These are phyloP conservation scores for Symmetrospora coprosmae DNA, from an alignment of 768 basidiomycete species.

Conservation along the genomic window DNA sequence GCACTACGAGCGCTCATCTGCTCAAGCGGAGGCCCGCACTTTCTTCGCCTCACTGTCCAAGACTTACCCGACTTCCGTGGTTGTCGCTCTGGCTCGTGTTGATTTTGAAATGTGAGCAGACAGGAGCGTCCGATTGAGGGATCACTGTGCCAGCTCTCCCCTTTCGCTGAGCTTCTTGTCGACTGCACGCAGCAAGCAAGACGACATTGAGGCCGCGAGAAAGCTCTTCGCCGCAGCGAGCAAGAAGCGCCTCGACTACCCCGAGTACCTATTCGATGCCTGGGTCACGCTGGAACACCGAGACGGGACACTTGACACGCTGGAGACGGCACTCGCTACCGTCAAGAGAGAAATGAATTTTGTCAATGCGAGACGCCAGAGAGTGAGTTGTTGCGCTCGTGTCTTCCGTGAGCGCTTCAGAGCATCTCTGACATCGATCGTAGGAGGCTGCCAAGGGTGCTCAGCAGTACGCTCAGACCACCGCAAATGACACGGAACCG, in stretches of 20 bases:
- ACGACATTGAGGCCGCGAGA: conserved; percentile 46
- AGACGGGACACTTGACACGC: conserved; percentile 54
- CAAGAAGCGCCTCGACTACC: conserved; percentile 72
- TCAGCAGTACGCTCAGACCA: conserved; percentile 38
- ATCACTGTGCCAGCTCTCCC: conserved; percentile 24
- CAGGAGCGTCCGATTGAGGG: too few relatives aligned
- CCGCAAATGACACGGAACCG: neutral
- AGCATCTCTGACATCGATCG: neutral
- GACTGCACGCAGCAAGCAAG: conserved; percentile 32
- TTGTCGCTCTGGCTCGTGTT: conserved; percentile 39
- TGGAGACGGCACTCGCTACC: conserved; percentile 30
- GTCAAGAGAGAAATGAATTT: conserved; percentile 42
- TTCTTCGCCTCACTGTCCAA: conserved; percentile 58
- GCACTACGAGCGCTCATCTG: conserved; percentile 29
- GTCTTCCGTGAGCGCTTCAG: neutral
- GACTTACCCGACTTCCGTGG: conserved; percentile 61
- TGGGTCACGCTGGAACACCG: conserved; percentile 78
- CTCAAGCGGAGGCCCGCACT: conserved; percentile 47
- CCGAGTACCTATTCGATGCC: conserved; percentile 82
- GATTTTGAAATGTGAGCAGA: neutral
- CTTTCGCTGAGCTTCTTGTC: conserved; percentile 8
- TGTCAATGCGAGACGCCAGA: conserved; percentile 51
- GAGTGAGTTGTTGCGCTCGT: conserved; percentile 40
- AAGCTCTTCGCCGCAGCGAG: conserved; percentile 46
- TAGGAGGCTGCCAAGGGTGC: conserved; percentile 45